Evolutionary conservation across 2,329 filamentous ascomycete genomes (phyloP).

Genomic region (Aureobasidium sp.): DNA sequence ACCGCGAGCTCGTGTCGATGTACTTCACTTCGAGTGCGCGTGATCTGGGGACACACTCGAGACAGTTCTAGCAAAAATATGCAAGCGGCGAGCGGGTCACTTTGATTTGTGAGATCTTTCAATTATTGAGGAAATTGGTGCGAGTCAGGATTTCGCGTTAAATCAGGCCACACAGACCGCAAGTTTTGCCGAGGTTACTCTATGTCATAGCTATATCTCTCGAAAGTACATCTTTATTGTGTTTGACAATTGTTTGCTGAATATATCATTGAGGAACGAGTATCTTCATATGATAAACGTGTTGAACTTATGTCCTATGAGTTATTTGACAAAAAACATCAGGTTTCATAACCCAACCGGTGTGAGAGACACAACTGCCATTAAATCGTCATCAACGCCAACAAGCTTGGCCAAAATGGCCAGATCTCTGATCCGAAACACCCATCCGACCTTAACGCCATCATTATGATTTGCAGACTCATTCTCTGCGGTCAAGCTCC

Average conservation of each 20-base stretch:
- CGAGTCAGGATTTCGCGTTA: slow-evolving; percentile 5
- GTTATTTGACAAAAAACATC: background rate
- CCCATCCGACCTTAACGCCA: background rate
- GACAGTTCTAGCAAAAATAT: background rate
- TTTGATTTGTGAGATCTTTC: slow-evolving; percentile 3
- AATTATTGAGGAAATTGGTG: slow-evolving; percentile 6
- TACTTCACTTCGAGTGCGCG: background rate
- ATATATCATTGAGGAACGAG: no score
- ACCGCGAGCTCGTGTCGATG: background rate
- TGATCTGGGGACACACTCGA: background rate
- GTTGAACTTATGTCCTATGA: background rate
- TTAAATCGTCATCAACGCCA: background rate
- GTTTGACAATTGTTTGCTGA: background rate
- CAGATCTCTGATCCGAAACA: background rate
- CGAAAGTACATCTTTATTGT: background rate
- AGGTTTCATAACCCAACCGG: background rate
- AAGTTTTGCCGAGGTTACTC: slow-evolving; percentile 5
- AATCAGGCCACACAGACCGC: slow-evolving; percentile 7
- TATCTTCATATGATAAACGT: no score
- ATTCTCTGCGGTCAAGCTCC: slow-evolving; percentile 3
- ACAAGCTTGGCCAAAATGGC: background rate
- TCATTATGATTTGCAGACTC: background rate
- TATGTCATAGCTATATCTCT: background rate
- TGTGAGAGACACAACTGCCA: background rate
- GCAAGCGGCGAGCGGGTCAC: background rate